Evolutionary conservation across 2,329 filamentous ascomycete species (phyloP).

Genomic region (Aspergillus caelatus): DNA sequence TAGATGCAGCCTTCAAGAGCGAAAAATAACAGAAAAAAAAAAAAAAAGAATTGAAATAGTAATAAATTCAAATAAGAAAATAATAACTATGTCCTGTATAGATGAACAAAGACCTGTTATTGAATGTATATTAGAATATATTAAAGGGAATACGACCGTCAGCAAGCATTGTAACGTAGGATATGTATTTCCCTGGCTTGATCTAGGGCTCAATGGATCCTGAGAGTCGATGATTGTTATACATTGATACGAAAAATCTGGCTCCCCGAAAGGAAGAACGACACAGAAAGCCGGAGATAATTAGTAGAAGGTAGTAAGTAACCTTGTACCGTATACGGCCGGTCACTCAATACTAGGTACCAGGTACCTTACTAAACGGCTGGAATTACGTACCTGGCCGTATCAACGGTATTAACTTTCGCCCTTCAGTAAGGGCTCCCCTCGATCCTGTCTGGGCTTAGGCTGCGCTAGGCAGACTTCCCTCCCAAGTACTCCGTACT

Average conservation of each 20-base stretch:
- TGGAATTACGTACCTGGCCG: neutral
- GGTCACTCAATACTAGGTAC: neutral
- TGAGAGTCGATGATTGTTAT: constrained; percentile 5
- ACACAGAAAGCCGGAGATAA: constrained; percentile 9
- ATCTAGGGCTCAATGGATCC: constrained; percentile 8
- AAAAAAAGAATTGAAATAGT: neutral
- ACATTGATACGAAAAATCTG: neutral
- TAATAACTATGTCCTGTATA: neutral
- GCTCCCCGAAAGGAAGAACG: constrained; percentile 2
- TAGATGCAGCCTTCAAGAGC: neutral
- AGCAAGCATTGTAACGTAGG: constrained; percentile 4
- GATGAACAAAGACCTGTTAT: constrained; percentile 17
- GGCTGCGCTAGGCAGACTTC: constrained; percentile 21
- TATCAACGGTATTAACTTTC: constrained; percentile 21
- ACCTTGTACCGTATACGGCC: neutral
- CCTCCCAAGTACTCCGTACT: neutral
- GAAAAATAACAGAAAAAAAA: neutral
- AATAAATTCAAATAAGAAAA: neutral
- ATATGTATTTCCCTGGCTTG: neutral
- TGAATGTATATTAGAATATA: constrained; percentile 3
- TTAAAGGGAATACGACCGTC: neutral
- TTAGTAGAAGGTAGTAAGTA: neutral
- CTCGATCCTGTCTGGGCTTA: constrained; percentile 18
- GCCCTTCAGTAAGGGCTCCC: constrained; percentile 24
- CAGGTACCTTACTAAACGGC: neutral